These are phyloP conservation scores for Funneliformis caledonium DNA, from an alignment of 371 early-diverging fungal species.

Conservation along the genomic window DNA sequence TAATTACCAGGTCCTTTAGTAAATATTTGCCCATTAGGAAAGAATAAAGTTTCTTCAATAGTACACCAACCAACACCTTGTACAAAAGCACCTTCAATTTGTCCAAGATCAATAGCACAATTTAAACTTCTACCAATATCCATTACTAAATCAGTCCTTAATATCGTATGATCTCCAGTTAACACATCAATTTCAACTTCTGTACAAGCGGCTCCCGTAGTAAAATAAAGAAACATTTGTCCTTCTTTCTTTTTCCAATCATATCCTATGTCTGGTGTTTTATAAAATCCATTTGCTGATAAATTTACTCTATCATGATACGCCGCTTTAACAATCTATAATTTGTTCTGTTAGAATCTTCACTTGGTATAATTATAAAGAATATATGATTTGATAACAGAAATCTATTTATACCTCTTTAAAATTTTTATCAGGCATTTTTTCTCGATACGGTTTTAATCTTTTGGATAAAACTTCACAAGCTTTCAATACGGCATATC, in stretches of 20 bases:
- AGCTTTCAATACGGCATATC: slow-evolving; percentile 74
- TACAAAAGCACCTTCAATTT: slow-evolving; percentile 84
- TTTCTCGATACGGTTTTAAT: slow-evolving; percentile 65
- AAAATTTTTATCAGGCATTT: slow-evolving; percentile 52
- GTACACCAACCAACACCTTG: slow-evolving; percentile 78
- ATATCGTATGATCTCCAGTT: slow-evolving; percentile 74
- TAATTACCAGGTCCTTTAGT: slow-evolving; percentile 81
- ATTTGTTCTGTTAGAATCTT: slow-evolving; percentile 22
- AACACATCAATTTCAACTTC: slow-evolving; percentile 82
- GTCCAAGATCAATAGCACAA: slow-evolving; percentile 79
- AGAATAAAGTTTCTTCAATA: slow-evolving; percentile 72
- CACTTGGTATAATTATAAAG: neutral
- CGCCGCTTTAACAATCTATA: slow-evolving; percentile 59
- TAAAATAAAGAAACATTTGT: slow-evolving; percentile 70
- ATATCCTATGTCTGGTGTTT: slow-evolving; percentile 70
- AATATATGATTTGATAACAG: neutral
- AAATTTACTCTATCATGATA: slow-evolving; percentile 76
- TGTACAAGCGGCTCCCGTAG: slow-evolving; percentile 72
- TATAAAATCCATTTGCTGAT: slow-evolving; percentile 76
- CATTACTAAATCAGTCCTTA: slow-evolving; percentile 74
- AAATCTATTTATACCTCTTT: slow-evolving; percentile 43
- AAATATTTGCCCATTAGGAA: slow-evolving; percentile 65
- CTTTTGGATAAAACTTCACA: slow-evolving; percentile 69
- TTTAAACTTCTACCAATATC: slow-evolving; percentile 77
- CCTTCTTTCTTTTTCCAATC: slow-evolving; percentile 71